Conservation (phyloP, 108 stramenopile species). For the Mediolabrus comicus region DNA sequence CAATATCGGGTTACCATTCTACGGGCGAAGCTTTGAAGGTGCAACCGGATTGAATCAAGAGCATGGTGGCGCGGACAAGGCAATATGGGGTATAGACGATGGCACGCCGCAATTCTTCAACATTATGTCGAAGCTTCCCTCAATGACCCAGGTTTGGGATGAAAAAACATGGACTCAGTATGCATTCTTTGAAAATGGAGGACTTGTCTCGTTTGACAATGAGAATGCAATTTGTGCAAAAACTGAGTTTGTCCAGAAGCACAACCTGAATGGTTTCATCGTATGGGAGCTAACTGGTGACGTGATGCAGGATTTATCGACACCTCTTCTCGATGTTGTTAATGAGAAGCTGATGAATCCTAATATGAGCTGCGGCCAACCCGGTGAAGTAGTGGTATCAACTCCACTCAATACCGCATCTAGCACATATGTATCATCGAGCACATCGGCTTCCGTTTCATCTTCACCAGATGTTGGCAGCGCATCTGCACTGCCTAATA, state of each 20-base stretch:
- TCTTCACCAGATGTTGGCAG: background rate
- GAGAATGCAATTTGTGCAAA: constrained; percentile 37
- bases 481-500: background rate
- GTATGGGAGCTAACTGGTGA: constrained; percentile 12
- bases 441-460: background rate
- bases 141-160: constrained; percentile 37
- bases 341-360: constrained; percentile 5
- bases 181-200: constrained; percentile 34
- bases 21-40: constrained; percentile 33
- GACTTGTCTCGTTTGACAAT: constrained; percentile 29
- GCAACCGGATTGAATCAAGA: constrained; percentile 40
- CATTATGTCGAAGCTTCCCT: constrained; percentile 37
- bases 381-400: background rate
- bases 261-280: constrained; percentile 23
- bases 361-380: background rate
- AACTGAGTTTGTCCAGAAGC: constrained; percentile 23
- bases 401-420: background rate
- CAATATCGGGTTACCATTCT: constrained; percentile 44
- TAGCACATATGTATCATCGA: background rate
- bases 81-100: constrained; percentile 33
- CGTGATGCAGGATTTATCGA: constrained; percentile 1
- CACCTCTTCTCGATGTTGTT: constrained; percentile 5
- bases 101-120: constrained; percentile 52
- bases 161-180: constrained; percentile 27
- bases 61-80: constrained; percentile 29